Evolutionary conservation across 1,284 basidiomycete species (phyloP), one percentile per base, ranked within the genome.

Genomic region (Phlebopus sp.): DNA sequence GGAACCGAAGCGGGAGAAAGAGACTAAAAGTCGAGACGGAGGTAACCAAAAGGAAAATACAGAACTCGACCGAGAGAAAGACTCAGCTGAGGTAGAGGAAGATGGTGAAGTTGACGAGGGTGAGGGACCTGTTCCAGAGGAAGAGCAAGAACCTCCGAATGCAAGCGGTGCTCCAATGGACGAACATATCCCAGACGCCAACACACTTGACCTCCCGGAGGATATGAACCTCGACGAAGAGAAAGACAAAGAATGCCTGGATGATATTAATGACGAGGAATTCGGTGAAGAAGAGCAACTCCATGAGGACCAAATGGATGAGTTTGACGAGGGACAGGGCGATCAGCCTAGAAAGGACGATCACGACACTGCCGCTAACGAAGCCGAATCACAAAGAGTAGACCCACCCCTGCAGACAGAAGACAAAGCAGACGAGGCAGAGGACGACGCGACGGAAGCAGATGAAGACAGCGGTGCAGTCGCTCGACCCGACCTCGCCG

Each of bases 161-260:
- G 69, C 66, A 19, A 75, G 70, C 43, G 87, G 87, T 21, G 80
- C 82, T 5, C 80, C 87, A 2, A 78, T 90, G 66, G 84, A 90
- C 54, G 78, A 89, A 19, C 74, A 82, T 51, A 68, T 90, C 46
- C 82, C 79, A 18, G 88, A 94, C 57, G 84, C 83, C 5, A 77
- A 93, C 45, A 84, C 82, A 3, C 76, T 96, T 42, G 88, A 95
- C 59, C 75, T 95, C 13, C 92, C 92, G 0, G 90, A 93, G 32
- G 84, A 92, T 56, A 74, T 95, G 65, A 74, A 91, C 49, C 68
- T 95, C 5, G 82, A 70, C n/a, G 64, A 55, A 29, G 58, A 52
- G 18, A 70, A 72, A 32, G 70, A 69, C 37, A 71, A 70, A 17
- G 67, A 69, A 30, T 63, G 69, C 21, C 58, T 63, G 21, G 72